Evolutionary conservation across 2,329 filamentous ascomycete species (phyloP).

Genomic region (Trichoderma koningii): DNA sequence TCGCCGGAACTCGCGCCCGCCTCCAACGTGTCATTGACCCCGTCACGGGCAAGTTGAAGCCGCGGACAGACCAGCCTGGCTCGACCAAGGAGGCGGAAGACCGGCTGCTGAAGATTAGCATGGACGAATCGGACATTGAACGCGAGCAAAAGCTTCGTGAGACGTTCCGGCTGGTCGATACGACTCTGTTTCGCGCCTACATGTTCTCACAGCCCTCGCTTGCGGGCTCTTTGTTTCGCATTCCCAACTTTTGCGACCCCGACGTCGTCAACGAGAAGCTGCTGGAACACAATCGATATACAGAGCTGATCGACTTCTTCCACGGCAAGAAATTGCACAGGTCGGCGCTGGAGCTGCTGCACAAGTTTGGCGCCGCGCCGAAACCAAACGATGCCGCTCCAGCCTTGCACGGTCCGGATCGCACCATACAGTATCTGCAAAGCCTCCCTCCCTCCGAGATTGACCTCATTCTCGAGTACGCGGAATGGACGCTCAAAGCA

Average conservation of each 20-base stretch:
- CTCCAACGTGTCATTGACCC: constrained; percentile 65
- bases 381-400: constrained; percentile 54
- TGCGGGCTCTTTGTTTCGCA: constrained; percentile 86
- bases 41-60: constrained; percentile 62
- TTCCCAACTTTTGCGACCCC: constrained; percentile 96
- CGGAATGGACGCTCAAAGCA: constrained; percentile 78
- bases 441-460: constrained; percentile 83
- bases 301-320: constrained; percentile 95
- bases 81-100: constrained; percentile 56
- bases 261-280: constrained; percentile 92
- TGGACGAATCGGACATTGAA: constrained; percentile 56
- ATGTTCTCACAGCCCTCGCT: constrained; percentile 89
- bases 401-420: constrained; percentile 72
- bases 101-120: constrained; percentile 53
- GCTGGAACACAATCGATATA: constrained; percentile 84
- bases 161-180: constrained; percentile 85
- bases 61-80: constrained; percentile 47
- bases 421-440: constrained; percentile 89
- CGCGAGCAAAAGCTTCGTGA: constrained; percentile 71
- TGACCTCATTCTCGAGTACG: constrained; percentile 88
- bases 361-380: constrained; percentile 71
- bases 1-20: constrained; percentile 78
- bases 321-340: constrained; percentile 92
- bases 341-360: constrained; percentile 79
- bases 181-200: constrained; percentile 88